Conservation (phyloP, 2,329 filamentous ascomycete species). For the Colletotrichum cereale region DNA sequence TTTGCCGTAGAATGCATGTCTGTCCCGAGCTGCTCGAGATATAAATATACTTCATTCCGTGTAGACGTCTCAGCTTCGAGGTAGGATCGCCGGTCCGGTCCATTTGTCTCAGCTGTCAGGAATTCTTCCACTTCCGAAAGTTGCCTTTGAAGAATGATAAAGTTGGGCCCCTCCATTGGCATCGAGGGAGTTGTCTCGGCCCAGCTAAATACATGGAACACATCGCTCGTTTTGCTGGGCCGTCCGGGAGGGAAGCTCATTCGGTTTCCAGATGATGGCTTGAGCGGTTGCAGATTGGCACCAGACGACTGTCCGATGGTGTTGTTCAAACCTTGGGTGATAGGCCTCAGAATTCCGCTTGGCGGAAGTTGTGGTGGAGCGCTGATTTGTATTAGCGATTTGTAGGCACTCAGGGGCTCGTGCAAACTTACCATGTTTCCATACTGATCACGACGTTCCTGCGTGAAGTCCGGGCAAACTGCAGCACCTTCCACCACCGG, state of each 20-base stretch:
- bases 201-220: conserved; percentile 40
- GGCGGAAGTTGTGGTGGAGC: conserved; percentile 33
- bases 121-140: conserved; percentile 34
- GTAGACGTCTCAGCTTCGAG: conserved; percentile 36
- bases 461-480: conserved; percentile 42
- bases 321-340: conserved; percentile 3
- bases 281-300: background rate
- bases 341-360: conserved; percentile 25
- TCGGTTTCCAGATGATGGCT: conserved; percentile 11
- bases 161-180: conserved; percentile 31
- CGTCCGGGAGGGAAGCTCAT: conserved; percentile 28
- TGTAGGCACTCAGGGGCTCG: too few relatives aligned
- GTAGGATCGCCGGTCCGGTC: conserved; percentile 26
- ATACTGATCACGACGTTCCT: conserved; percentile 43
- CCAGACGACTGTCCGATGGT: background rate
- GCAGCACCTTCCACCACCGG: conserved; percentile 49
- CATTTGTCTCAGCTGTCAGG: conserved; percentile 31
- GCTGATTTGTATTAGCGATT: conserved; percentile 9
- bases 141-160: conserved; percentile 32
- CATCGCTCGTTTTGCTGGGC: conserved; percentile 8
- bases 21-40: conserved; percentile 33
- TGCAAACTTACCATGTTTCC: conserved; percentile 30
- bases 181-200: conserved; percentile 6
- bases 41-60: conserved; percentile 48
- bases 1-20: conserved; percentile 12